Conservation (phyloP, 2,329 filamentous ascomycete species). For the Aspergillus carbonarius region DNA sequence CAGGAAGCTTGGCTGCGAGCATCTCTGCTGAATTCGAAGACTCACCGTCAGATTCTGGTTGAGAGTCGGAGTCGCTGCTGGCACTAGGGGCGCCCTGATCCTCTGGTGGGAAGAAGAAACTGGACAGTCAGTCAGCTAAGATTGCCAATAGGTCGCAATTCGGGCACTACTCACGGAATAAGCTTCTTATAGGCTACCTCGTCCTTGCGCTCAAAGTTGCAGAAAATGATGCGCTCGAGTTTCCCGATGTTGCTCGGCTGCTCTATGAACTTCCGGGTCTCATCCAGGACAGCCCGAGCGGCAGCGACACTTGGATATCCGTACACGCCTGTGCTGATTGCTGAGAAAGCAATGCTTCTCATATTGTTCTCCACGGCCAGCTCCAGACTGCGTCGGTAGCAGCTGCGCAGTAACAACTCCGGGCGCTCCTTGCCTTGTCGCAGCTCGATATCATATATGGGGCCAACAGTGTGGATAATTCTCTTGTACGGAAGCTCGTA, state of each 20-base stretch:
- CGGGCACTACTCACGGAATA: conserved; percentile 66
- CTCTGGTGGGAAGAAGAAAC: conserved; percentile 51
- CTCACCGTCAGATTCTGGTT: conserved; percentile 25
- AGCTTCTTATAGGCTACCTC: conserved; percentile 66
- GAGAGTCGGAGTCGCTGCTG: conserved; percentile 7
- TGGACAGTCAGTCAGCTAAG: conserved; percentile 25
- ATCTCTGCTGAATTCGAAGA: conserved; percentile 25
- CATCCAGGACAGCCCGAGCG: conserved; percentile 67
- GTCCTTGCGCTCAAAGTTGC: conserved; percentile 78
- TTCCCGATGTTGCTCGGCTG: conserved; percentile 38
- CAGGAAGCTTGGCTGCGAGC: conserved; percentile 48
- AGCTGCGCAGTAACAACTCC: conserved; percentile 52
- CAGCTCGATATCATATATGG: conserved; percentile 61
- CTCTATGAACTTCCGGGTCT: conserved; percentile 57
- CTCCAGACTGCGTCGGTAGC: conserved; percentile 71
- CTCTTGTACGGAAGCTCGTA: conserved; percentile 73
- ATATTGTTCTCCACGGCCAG: conserved; percentile 68
- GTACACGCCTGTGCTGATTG: conserved; percentile 85
- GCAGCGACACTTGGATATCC: conserved; percentile 77
- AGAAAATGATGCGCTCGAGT: conserved; percentile 77
- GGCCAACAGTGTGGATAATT: conserved; percentile 89
- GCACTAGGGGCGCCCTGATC: conserved; percentile 31
- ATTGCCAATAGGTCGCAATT: neutral
- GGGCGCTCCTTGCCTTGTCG: conserved; percentile 33
- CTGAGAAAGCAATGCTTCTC: conserved; percentile 75